Evolutionary conservation across 805 yeast genomes (phyloP).

Genomic region (Phaffomyces thermotolerans): DNA sequence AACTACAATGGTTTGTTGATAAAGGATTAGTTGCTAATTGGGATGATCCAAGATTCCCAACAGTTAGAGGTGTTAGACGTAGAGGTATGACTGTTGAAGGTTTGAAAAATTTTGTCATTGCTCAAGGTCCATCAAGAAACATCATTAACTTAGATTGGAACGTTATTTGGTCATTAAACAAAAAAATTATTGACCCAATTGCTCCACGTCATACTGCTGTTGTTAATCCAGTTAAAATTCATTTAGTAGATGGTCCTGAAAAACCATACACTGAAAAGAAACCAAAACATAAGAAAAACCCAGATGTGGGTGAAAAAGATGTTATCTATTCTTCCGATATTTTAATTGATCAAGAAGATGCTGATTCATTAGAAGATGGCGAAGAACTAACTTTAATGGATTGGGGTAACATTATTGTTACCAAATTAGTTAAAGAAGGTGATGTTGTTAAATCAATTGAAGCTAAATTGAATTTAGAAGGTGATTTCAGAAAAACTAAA

Average conservation of each 20-base stretch:
- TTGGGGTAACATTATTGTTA: slow-evolving; percentile 91
- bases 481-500: slow-evolving; percentile 94
- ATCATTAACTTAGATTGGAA: slow-evolving; percentile 97
- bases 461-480: slow-evolving; percentile 82
- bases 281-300: slow-evolving; percentile 93
- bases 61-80: slow-evolving; percentile 98
- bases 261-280: slow-evolving; percentile 58
- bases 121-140: slow-evolving; percentile 98
- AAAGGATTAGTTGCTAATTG: slow-evolving; percentile 80
- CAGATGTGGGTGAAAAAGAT: slow-evolving; percentile 74
- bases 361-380: slow-evolving; percentile 62
- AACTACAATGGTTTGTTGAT: slow-evolving; percentile 98
- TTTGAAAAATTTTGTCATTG: slow-evolving; percentile 81
- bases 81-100: slow-evolving; percentile 99
- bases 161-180: slow-evolving; percentile 95
- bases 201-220: slow-evolving; percentile 95
- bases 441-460: slow-evolving; percentile 53
- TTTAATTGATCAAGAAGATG: slow-evolving; percentile 83
- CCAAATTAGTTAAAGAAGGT: slow-evolving; percentile 59
- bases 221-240: slow-evolving; percentile 63
- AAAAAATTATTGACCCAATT: slow-evolving; percentile 92
- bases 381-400: slow-evolving; percentile 98
- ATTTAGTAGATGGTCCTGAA: slow-evolving; percentile 62
- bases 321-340: slow-evolving; percentile 59
- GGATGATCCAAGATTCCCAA: slow-evolving; percentile 99